Conservation (phyloP, 2,329 filamentous ascomycete species). For the Corniculantispora saksenae region DNA sequence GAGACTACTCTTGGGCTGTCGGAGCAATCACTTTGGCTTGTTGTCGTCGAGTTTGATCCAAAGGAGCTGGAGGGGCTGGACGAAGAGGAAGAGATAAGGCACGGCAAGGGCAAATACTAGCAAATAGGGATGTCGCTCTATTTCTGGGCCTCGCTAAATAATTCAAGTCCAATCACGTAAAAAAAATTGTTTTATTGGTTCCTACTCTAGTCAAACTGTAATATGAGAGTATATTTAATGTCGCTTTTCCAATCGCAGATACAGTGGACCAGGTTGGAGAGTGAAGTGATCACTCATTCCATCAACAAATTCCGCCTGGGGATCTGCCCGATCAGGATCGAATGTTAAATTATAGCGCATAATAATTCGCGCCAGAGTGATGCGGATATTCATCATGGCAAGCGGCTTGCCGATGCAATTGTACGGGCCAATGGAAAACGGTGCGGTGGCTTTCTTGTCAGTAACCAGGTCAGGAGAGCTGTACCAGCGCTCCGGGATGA, state of each 20-base stretch:
- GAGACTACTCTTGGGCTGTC: constrained; percentile 12
- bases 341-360: constrained; percentile 6
- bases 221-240: no score
- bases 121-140: no score
- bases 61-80: background rate
- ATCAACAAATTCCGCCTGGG: background rate
- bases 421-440: constrained; percentile 3
- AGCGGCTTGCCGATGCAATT: constrained; percentile 15
- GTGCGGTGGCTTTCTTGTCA: constrained; percentile 17
- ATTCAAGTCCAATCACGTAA: no score
- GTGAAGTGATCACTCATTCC: constrained; percentile 8
- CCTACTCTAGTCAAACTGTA: no score
- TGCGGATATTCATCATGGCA: constrained; percentile 1
- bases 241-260: constrained; percentile 2
- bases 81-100: background rate
- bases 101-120: background rate
- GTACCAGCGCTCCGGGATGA: constrained; percentile 25
- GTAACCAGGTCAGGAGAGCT: constrained; percentile 21
- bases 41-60: constrained; percentile 4
- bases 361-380: constrained; percentile 6
- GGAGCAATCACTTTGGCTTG: constrained; percentile 18
- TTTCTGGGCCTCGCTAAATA: no score
- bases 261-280: constrained; percentile 1
- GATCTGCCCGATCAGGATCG: background rate
- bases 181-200: no score